Conservation (phyloP, 169 alveolate genomes). For the Eimeria zaria region DNA sequence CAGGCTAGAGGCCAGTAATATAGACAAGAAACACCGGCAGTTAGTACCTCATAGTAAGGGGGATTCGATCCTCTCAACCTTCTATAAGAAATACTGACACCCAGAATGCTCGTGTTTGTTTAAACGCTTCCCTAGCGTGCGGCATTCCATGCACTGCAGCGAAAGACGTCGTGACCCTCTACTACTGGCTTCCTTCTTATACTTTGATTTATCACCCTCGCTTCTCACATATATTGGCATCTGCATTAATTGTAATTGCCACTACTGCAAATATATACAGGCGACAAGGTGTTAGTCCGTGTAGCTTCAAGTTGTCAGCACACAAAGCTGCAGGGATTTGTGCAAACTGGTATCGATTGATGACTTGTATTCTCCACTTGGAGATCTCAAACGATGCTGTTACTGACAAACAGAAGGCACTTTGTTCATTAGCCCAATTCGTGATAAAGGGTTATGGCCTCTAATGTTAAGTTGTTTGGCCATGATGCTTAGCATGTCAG, state of each 20-base stretch:
- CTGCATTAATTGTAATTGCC: too few relatives aligned
- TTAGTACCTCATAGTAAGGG: neutral
- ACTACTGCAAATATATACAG: too few relatives aligned
- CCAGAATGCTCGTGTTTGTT: neutral
- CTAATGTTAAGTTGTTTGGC: neutral
- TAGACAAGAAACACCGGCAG: neutral
- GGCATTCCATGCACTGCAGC: too few relatives aligned
- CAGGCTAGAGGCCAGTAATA: neutral
- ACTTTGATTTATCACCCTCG: too few relatives aligned
- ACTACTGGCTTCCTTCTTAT: too few relatives aligned
- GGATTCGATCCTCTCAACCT: neutral
- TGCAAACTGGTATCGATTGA: neutral
- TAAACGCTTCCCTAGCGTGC: neutral
- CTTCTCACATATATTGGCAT: too few relatives aligned
- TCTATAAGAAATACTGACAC: neutral
- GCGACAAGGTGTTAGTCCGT: neutral
- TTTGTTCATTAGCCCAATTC: neutral
- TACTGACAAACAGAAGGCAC: neutral
- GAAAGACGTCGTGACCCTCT: too few relatives aligned
- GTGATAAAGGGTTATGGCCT: neutral
- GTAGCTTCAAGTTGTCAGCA: too few relatives aligned
- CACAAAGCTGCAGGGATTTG: neutral
- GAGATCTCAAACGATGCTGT: neutral
- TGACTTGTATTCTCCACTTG: neutral
- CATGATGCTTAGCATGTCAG: neutral